Conservation (phyloP, 306 rosid species). For the Castanopsis chinensis region DNA sequence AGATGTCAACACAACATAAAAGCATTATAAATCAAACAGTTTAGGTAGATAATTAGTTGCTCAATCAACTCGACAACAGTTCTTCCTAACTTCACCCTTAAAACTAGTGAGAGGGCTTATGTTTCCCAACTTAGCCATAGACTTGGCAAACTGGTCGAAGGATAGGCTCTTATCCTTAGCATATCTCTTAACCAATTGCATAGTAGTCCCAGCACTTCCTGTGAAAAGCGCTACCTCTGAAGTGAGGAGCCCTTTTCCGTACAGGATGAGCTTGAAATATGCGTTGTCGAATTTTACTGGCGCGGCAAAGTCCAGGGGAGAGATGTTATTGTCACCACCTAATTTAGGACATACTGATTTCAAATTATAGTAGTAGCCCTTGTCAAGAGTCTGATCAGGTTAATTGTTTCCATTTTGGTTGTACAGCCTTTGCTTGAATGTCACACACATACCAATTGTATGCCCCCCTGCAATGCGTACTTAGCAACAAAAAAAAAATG, state of each 20-base stretch:
- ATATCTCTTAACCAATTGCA: conserved; percentile 52
- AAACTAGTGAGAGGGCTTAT: conserved; percentile 64
- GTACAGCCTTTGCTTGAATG: conserved; percentile 90
- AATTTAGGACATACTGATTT: conserved; percentile 67
- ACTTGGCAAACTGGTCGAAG: conserved; percentile 69
- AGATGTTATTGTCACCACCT: conserved; percentile 67
- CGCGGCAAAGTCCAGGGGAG: conserved; percentile 74
- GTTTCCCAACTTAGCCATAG: conserved; percentile 76
- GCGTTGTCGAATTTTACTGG: conserved; percentile 67
- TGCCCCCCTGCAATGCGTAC: conserved; percentile 54
- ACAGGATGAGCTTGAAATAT: conserved; percentile 61
- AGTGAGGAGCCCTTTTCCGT: conserved; percentile 70
- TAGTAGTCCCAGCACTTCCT: conserved; percentile 40
- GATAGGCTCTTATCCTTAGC: conserved; percentile 57
- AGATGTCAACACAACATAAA: too few species aligned
- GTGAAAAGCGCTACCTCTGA: conserved; percentile 76
- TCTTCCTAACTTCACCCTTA: conserved; percentile 71
- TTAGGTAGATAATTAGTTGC: not conserved
- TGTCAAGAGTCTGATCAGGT: conserved; percentile 62
- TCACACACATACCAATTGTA: conserved; percentile 71
- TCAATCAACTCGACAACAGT: conserved; percentile 59
- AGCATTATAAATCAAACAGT: too few species aligned
- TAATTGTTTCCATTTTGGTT: conserved; percentile 78
- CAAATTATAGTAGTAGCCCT: conserved; percentile 53
- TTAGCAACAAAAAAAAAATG: too few species aligned